phyloP scores from a whole-genome alignment of 2,329 filamentous ascomycete species.

The Exophiala mesophila region DNA sequence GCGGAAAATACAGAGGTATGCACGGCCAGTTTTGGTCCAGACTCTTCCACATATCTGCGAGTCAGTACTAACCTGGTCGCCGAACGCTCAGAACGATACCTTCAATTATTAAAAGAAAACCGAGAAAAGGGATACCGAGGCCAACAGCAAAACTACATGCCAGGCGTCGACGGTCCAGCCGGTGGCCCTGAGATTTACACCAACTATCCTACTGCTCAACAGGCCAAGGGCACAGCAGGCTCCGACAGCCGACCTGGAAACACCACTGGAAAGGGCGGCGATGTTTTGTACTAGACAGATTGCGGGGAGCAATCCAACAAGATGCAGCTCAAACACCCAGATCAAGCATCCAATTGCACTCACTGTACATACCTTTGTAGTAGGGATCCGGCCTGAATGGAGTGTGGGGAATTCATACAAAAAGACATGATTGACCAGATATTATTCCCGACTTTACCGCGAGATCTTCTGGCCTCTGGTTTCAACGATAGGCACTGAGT shows the following conservation, averaged over 20 bases:
- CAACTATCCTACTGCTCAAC: constrained; percentile 22
- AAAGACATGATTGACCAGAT: no score
- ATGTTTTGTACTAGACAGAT: constrained; percentile 15
- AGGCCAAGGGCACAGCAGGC: constrained; percentile 25
- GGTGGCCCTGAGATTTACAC: constrained; percentile 24
- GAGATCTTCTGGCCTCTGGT: no score
- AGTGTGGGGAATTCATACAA: no score
- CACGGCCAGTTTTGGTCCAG: constrained; percentile 11
- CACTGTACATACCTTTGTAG: no score
- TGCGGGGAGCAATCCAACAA: no score
- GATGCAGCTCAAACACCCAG: no score
- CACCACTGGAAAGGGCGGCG: constrained; percentile 22
- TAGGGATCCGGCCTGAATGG: no score
- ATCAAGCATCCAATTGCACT: no score
- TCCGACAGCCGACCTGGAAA: constrained; percentile 25
- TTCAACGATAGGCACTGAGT: no score
- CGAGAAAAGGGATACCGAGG: constrained; percentile 62
- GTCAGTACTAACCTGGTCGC: not conserved
- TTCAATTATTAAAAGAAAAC: constrained; percentile 58
- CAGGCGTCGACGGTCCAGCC: constrained; percentile 24
- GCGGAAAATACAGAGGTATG: constrained; percentile 60
- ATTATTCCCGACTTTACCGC: no score
- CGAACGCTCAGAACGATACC: constrained; percentile 54
- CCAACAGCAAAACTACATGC: constrained; percentile 59
- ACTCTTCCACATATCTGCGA: no score